Evolutionary conservation across 2,329 filamentous ascomycete genomes (phyloP), one percentile per base, ranked within the genome.

Genomic region (Claviceps sp.): DNA sequence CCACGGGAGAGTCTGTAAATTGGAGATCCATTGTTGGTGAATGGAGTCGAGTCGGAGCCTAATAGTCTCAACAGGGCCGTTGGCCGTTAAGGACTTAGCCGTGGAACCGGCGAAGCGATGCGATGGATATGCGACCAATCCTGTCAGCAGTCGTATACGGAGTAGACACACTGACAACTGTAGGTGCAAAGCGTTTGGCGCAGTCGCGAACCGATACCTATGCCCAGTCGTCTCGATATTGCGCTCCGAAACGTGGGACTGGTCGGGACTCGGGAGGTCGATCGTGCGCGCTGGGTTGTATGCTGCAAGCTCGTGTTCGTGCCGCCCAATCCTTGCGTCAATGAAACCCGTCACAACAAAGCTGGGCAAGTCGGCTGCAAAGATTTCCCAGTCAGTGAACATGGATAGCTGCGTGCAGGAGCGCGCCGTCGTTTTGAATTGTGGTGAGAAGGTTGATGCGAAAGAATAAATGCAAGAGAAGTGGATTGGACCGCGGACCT

Each of bases 21-120:
- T 56, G 52, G 56, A 58, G 53, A 50, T 65, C 62, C 63, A 65
- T 65, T 14, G 20, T 43, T 5, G 43, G 13, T 37, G 22, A 41
- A 24, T 36, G 13, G 40, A 20, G 14, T 11, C 16, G 13, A n/a
- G 45, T 20, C 30, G 16, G 45, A 18, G 26, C n/a, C 30, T 18
- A n/a, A n/a, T n/a, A 3, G 18, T n/a, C 16, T 41, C 40, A n/a
- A n/a, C 40, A 8, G 16, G 40, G 40, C 6, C 42, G 22, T 45
- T 14, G 22, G 24, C 16, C 26, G 14, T 45, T 20, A 6, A 45
- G 7, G 7, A 8, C 26, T 14, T 18, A 11, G 26, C 16, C 16
- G 44, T 34, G 7, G 44, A 34, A 34, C 26, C 8, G 44, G 44
- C 44, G 34, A 16, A 20, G 42, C 41, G 34, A 18, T 16, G 20